Evolutionary conservation across 148 eudicot genomes (phyloP).

Genomic region (Beta vulgaris): DNA sequence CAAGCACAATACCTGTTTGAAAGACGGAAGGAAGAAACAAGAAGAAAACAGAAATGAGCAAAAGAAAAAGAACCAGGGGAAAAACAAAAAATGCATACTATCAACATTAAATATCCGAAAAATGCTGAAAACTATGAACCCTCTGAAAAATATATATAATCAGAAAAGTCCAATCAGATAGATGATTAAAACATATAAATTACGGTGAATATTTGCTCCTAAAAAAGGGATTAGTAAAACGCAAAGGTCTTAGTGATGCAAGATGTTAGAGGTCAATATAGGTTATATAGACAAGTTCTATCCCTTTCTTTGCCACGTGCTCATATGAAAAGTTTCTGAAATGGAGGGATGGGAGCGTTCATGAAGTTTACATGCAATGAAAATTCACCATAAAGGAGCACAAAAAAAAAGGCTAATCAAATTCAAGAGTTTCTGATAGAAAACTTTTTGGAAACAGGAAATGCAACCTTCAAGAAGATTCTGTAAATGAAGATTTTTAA

Average conservation of each 20-base stretch:
- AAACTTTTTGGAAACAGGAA: neutral
- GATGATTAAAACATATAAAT: neutral
- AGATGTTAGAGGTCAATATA: neutral
- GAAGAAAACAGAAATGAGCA: neutral
- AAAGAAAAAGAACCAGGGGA: neutral
- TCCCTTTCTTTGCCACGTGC: neutral
- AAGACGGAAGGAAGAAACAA: neutral
- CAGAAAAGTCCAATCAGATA: neutral
- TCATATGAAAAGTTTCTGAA: neutral
- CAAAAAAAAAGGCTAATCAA: neutral
- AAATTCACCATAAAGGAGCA: neutral
- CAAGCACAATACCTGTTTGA: slow-evolving; percentile 34
- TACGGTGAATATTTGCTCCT: neutral
- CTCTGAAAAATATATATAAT: no score
- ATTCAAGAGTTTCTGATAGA: neutral
- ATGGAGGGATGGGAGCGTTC: neutral
- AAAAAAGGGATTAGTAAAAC: neutral
- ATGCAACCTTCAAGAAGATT: neutral
- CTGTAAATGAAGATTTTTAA: neutral
- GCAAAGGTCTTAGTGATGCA: neutral
- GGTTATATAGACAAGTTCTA: neutral
- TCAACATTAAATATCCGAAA: neutral
- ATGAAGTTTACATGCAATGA: neutral
- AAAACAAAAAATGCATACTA: neutral
- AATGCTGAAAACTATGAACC: neutral